phyloP scores from a whole-genome alignment of 2,329 filamentous ascomycete species.

The Alternaria sp. region DNA sequence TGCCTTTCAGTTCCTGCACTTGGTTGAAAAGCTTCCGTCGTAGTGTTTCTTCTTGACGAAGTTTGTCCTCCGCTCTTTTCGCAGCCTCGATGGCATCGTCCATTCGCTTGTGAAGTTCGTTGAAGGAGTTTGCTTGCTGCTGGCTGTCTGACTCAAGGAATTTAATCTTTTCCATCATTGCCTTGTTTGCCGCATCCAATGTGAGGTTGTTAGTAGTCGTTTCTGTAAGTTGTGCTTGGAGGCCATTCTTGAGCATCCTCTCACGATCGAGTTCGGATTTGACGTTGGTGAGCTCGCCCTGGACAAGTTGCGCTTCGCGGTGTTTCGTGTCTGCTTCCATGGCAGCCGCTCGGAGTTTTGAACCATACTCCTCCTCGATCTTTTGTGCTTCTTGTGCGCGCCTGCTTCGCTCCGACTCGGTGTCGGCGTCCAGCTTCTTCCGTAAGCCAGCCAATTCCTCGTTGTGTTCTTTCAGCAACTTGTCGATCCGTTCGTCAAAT shows the following conservation, averaged over 20 bases:
- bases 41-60: constrained; percentile 89
- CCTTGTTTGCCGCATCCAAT: constrained; percentile 76
- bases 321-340: constrained; percentile 61
- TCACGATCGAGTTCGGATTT: constrained; percentile 60
- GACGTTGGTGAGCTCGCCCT: constrained; percentile 58
- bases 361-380: constrained; percentile 60
- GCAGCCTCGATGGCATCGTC: constrained; percentile 76
- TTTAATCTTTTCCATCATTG: constrained; percentile 80
- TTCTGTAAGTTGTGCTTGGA: constrained; percentile 61
- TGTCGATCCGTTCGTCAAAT: constrained; percentile 62
- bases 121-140: constrained; percentile 85
- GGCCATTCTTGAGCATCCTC: constrained; percentile 63
- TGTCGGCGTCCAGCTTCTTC: constrained; percentile 66
- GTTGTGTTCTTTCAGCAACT: constrained; percentile 66
- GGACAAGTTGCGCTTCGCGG: constrained; percentile 58
- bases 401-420: constrained; percentile 69
- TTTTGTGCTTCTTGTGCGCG: constrained; percentile 69
- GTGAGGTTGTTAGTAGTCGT: constrained; percentile 52
- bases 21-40: constrained; percentile 94
- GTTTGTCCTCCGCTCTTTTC: constrained; percentile 75
- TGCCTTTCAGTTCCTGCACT: constrained; percentile 96
- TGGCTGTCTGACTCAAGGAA: constrained; percentile 91
- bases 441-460: constrained; percentile 72
- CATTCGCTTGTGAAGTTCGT: constrained; percentile 78
- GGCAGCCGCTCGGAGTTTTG: constrained; percentile 68